Evolutionary conservation across 805 yeast species (phyloP), one percentile per base, ranked within the genome.

Genomic region (Ogataea trehalophila): DNA sequence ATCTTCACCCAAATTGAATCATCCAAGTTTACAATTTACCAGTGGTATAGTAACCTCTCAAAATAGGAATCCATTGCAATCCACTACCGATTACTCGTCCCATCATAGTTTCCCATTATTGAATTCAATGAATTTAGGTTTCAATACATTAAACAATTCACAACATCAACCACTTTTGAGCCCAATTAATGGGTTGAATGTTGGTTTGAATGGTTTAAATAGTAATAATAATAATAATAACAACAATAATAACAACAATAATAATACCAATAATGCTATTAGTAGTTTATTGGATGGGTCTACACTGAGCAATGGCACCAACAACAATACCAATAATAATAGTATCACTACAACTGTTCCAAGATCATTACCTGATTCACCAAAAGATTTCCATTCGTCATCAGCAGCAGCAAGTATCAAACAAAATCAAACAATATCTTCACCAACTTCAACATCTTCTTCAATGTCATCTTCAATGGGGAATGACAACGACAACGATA

Each of bases 311-410:
- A n/a, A 15, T 4, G 33, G 1, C 26, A 18, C 23, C 15, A 16
- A 40, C 17, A n/a, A 15, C 4, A 40, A 5, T 17, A 18, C 26
- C n/a, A 16, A 16, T 8, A 7, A 18, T 4, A 22, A 5, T 1
- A 29, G 6, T 15, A 23, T 14, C 6, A 39, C 42, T 7, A 43
- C 48, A 4, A 41, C 46, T 11, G 48, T 51, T 36, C 57, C 55
- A 11, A 39, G 57, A 15, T 46, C 51, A 11, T 42, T 53, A 5
- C 55, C 57, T 22, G 57, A 53, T 37, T 9, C 45, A 6, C 43
- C 45, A 18, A 43, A 43, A n/a, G n/a, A 26, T n/a, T n/a, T 39
- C 3, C 33, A 22, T 11, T 22, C 50, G 29, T 18, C 40, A 39
- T 23, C 35, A 36, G 41, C 46, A 41, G 26, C 5, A 20, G 20